Base-by-base conservation (phyloP, 2,329 filamentous ascomycete species). In the Monilinia vaccinii-corymbosi region DNA sequence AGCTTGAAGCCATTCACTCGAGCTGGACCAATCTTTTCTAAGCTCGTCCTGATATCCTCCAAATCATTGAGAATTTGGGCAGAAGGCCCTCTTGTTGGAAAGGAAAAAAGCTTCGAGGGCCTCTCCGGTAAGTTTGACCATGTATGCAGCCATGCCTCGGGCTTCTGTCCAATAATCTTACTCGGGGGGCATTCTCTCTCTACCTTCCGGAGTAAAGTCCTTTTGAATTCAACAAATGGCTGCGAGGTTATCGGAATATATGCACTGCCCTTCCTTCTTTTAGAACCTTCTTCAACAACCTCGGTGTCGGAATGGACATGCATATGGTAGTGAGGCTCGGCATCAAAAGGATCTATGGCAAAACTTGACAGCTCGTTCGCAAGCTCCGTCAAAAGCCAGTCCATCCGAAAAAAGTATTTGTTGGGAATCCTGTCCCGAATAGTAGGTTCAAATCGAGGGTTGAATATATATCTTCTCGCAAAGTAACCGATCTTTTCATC, bases 1-100 rank as follows among this genome's bases (percentile, higher is more conserved):
- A 53, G 25, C n/a, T 53, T 53, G 25, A 53, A 44, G 38, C 51
- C 51, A 53, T 53, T 44, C 16, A 53, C n/a, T 32, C 51, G 51
- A 53, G 51, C 51, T 4, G 51, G 51, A 8, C 38, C 51, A 32
- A 53, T 32, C 10, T 16, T 34, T 44, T 44, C 51, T 18, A 44
- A 32, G 2, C 8, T 5, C 25, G 11, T 8, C n/a, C 38, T 44
- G 13, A 44, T 18, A 23, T 53, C 38, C 40, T 23, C 51, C 23
- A 53, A 40, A 53, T 44, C 38, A 53, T 53, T 32, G 13, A 53
- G 25, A 11, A 44, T 21, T 4, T 23, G 6, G 14, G 16, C 16
- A 9, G 25, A 4, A 9, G 8, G 11, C 31, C 28, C 51, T 18
- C 28, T 16, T 7, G 51, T 32, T 44, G 25, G 25, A 34, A 53